Evolutionary conservation across 345 rosid genomes (phyloP), one percentile per base, ranked within the genome.

Genomic region (Eucalyptus sideroxylon): DNA sequence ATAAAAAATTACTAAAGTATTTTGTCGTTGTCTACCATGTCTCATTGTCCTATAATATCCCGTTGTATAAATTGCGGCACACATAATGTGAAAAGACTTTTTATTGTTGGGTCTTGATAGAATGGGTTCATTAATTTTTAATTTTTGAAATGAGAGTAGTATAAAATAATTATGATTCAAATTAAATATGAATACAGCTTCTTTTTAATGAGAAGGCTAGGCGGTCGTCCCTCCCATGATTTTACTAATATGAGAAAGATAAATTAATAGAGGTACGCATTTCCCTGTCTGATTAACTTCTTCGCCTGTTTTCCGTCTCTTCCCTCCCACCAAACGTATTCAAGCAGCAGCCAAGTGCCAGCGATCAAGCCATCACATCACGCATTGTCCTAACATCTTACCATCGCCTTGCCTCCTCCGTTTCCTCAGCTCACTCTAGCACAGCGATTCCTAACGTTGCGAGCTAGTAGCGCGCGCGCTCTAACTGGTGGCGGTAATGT

Each of bases 81-180:
- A 8, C 1, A 65, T 14, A 3, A 2, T 30, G 1, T 30, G 6
- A 31, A 1, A 21, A 27, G 15, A 60, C 16, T 27, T 11, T 59
- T 0, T 60, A 27, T 1, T 3, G 6, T 27, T 1, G 0, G 8
- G 31, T 60, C 8, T 27, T 60, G 8, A 0, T 60, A 3, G 3
- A n/a, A 6, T 30, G 9, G 5, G 3, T n/a, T 62, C 17, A 1
- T n/a, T 4, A 14, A 30, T 4, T 14, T 62, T 0, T 14, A 30
- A 30, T 11, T 30, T 62, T 6, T 11, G 0, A 62, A 62, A 62
- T 30, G 0, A 62, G 34, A 30, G 0, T 62, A 0, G 1, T 4
- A 6, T 62, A 5, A 62, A 30, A 62, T 62, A 14, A 0, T 12
- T 14, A 13, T 2, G 19, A 30, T 0, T 13, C 5, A 62, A 62